A percentile compares a stretch with the other conserved stretches of the same genome.
Evolutionary conservation across 73 alveolate genomes (phyloP).

Genomic region (Blepharisma stoltei): DNA sequence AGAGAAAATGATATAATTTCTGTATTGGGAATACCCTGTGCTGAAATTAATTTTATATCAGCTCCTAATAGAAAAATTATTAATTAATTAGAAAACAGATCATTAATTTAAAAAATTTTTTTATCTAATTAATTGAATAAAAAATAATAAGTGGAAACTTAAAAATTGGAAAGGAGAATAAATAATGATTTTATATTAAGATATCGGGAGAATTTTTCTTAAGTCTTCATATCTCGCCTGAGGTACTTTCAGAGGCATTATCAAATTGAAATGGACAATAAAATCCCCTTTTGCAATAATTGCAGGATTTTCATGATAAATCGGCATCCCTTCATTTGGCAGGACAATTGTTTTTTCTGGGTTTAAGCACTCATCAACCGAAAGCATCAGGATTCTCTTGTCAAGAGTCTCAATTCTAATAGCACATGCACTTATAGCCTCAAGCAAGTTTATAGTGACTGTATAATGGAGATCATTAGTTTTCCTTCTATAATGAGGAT

Average conservation of each 20-base stretch:
- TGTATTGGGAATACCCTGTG: too few relatives aligned
- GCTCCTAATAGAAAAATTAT: too few relatives aligned
- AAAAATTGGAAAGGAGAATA: too few relatives aligned
- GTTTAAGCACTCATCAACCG: constrained; percentile 64
- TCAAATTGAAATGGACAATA: not conserved
- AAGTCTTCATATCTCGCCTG: constrained; percentile 10
- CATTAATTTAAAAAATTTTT: too few relatives aligned
- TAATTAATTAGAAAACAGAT: too few relatives aligned
- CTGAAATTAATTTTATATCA: too few relatives aligned
- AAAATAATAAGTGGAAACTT: too few relatives aligned
- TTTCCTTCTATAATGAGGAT: constrained; percentile 56
- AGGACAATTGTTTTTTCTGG: constrained; percentile 59
- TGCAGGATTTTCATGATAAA: constrained; percentile 46
- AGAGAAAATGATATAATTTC: too few relatives aligned
- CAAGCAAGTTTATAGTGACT: constrained; percentile 54
- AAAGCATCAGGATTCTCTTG: constrained; percentile 46
- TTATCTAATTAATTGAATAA: too few relatives aligned
- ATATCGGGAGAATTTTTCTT: not conserved
- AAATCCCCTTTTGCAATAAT: constrained; percentile 29
- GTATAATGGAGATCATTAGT: constrained; percentile 61
- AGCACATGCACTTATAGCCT: constrained; percentile 58
- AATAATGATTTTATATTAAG: too few relatives aligned
- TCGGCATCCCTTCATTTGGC: constrained; percentile 80
- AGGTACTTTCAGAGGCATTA: not conserved
- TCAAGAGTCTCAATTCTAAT: constrained; percentile 64